Percentiles rank a stretch among this genome's conserved stretches.
phyloP scores from a whole-genome alignment of 208 protist species.

The Leishmania tropica region DNA sequence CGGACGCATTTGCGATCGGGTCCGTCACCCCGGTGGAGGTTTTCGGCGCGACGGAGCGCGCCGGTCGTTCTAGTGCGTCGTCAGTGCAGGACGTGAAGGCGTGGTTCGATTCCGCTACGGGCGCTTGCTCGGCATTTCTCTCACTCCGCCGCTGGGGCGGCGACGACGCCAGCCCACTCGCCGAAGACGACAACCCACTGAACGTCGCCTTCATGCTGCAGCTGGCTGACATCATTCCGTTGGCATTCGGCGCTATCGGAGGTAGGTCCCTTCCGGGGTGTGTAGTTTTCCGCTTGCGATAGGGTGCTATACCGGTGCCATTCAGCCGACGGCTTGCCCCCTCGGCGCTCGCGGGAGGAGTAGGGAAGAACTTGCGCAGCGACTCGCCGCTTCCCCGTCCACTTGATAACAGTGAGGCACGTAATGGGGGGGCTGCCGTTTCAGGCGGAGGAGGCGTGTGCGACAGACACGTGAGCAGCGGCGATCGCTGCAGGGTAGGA shows the following conservation, averaged over 20 bases:
- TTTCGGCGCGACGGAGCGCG: neutral
- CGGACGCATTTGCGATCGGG: neutral
- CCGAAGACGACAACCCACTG: neutral
- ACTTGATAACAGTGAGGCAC: neutral
- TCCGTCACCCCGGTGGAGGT: neutral
- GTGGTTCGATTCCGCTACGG: neutral
- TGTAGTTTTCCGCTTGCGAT: conserved; percentile 29
- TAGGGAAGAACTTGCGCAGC: conserved; percentile 34
- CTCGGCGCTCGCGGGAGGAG: conserved; percentile 31
- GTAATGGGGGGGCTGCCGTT: neutral
- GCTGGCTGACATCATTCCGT: conserved; percentile 19
- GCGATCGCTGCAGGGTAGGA: neutral
- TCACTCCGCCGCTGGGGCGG: neutral
- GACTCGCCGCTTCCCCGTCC: neutral
- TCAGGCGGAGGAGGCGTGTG: conserved; percentile 12
- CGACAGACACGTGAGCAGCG: neutral
- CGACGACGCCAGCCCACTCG: neutral
- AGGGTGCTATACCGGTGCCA: neutral
- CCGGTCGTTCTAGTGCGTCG: neutral
- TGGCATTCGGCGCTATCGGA: conserved; percentile 17
- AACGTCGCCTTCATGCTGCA: neutral
- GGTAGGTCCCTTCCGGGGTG: conserved; percentile 25
- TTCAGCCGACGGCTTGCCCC: neutral
- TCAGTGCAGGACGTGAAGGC: neutral
- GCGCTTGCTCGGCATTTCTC: neutral